Percentiles rank a stretch among this genome's conserved stretches.
phyloP scores from a whole-genome alignment of 192 early-diverging fungal species.

The Dissophora globulifera region DNA sequence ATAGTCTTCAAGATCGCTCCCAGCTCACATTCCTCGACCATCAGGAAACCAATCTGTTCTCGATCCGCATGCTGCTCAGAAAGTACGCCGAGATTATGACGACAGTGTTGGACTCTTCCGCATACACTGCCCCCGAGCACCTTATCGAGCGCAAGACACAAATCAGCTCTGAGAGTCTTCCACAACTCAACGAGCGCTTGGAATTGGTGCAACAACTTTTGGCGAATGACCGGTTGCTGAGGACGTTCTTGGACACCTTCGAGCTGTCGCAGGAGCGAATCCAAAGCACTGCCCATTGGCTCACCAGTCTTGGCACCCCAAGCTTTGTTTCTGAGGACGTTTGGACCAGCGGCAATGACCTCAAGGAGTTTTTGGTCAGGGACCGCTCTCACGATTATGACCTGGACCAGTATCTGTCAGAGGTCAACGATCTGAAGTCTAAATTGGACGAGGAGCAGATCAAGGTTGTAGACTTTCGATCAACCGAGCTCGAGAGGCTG shows the following conservation, averaged over 20 bases:
- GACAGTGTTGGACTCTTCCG: constrained; percentile 17
- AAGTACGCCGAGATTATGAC: constrained; percentile 16
- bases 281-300: constrained; percentile 28
- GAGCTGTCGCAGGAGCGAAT: constrained; percentile 15
- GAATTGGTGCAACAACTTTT: constrained; percentile 17
- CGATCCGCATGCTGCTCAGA: constrained; percentile 18
- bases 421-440: constrained; percentile 3
- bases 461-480: constrained; percentile 22
- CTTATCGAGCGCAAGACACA: constrained; percentile 12
- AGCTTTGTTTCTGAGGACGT: constrained; percentile 39
- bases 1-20: constrained; percentile 21
- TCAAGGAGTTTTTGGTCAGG: constrained; percentile 22
- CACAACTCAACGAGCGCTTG: constrained; percentile 6
- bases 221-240: constrained; percentile 32
- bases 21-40: constrained; percentile 22
- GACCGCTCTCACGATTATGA: constrained; percentile 21
- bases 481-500: constrained; percentile 5
- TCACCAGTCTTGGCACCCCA: constrained; percentile 16
- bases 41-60: constrained; percentile 33
- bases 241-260: constrained; percentile 14
- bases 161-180: constrained; percentile 5
- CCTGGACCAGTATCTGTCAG: constrained; percentile 11
- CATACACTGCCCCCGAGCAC: constrained; percentile 19
- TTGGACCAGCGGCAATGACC: constrained; percentile 15
- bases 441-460: constrained; percentile 34